Evolutionary conservation across 441 rosid species (phyloP).

Genomic region (Jatropha multifida): DNA sequence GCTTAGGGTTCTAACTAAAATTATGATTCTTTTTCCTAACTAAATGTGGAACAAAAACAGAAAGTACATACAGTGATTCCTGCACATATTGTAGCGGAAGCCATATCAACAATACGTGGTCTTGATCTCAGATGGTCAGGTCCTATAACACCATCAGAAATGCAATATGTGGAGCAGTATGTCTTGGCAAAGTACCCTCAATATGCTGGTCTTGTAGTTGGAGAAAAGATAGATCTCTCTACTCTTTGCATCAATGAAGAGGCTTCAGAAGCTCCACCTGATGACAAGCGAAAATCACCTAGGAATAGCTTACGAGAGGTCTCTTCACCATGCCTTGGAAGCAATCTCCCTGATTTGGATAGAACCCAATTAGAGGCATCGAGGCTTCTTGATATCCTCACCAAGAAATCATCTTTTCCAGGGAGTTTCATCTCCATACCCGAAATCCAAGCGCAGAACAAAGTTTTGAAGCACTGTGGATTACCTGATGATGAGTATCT

Average conservation of each 20-base stretch:
- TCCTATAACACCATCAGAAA: constrained; percentile 69
- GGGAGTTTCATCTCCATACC: constrained; percentile 79
- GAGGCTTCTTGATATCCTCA: constrained; percentile 60
- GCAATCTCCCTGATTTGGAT: constrained; percentile 57
- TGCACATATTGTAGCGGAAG: constrained; percentile 71
- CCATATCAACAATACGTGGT: constrained; percentile 68
- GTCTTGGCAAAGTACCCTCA: constrained; percentile 76
- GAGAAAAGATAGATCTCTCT: constrained; percentile 59
- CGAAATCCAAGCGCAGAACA: constrained; percentile 66
- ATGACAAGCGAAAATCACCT: constrained; percentile 51
- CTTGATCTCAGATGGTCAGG: constrained; percentile 85
- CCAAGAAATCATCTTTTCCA: constrained; percentile 61
- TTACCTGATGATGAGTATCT: constrained; percentile 55
- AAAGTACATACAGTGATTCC: constrained; percentile 61
- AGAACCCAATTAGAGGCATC: constrained; percentile 59
- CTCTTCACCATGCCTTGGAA: constrained; percentile 41
- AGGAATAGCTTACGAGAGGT: constrained; percentile 37
- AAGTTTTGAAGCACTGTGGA: constrained; percentile 61
- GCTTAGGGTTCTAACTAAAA: not conserved
- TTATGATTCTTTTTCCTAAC: constrained; percentile 3
- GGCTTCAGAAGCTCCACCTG: constrained; percentile 35
- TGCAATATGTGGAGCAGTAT: constrained; percentile 69
- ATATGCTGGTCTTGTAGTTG: constrained; percentile 63
- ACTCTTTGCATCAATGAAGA: constrained; percentile 64
- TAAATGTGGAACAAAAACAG: constrained; percentile 32